Evolutionary conservation across 768 basidiomycete genomes (phyloP).

Genomic region (Agaricus subrufescens): DNA sequence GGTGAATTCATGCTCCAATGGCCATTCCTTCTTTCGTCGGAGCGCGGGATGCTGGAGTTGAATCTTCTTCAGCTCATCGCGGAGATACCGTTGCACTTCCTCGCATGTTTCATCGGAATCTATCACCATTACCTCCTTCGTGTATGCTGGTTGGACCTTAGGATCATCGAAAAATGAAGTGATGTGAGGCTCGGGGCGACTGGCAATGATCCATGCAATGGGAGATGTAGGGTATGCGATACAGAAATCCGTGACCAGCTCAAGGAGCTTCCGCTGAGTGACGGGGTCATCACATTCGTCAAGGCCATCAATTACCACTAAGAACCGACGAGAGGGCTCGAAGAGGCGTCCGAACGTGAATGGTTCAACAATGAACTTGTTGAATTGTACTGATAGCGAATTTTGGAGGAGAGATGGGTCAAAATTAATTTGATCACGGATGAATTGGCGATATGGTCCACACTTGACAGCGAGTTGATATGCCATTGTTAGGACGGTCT

Average conservation of each 20-base stretch:
- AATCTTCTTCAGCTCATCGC: slow-evolving; percentile 11
- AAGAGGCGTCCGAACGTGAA: too few relatives aligned
- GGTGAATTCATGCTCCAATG: slow-evolving; percentile 6
- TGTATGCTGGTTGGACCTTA: neutral
- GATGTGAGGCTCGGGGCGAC: slow-evolving; percentile 23
- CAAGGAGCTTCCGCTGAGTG: slow-evolving; percentile 14
- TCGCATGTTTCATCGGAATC: slow-evolving; percentile 11
- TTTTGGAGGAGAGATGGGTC: too few relatives aligned
- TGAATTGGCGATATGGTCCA: too few relatives aligned
- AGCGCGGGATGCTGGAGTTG: neutral
- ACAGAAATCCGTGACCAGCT: neutral
- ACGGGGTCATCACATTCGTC: neutral
- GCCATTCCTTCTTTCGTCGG: slow-evolving; percentile 13
- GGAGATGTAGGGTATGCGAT: slow-evolving; percentile 6
- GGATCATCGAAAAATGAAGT: slow-evolving; percentile 2
- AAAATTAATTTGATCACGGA: too few relatives aligned
- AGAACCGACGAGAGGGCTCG: too few relatives aligned
- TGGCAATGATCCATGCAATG: slow-evolving; percentile 8
- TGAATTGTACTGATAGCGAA: too few relatives aligned
- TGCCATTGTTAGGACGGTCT: too few relatives aligned
- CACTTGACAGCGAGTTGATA: too few relatives aligned
- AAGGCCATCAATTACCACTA: neutral
- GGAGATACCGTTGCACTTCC: slow-evolving; percentile 12
- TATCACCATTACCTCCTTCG: neutral
- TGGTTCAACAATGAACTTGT: too few relatives aligned